A percentile compares a stretch with the other conserved stretches of the same genome.
phyloP scores from a whole-genome alignment of 306 rosid species.

The Morella rubra region DNA sequence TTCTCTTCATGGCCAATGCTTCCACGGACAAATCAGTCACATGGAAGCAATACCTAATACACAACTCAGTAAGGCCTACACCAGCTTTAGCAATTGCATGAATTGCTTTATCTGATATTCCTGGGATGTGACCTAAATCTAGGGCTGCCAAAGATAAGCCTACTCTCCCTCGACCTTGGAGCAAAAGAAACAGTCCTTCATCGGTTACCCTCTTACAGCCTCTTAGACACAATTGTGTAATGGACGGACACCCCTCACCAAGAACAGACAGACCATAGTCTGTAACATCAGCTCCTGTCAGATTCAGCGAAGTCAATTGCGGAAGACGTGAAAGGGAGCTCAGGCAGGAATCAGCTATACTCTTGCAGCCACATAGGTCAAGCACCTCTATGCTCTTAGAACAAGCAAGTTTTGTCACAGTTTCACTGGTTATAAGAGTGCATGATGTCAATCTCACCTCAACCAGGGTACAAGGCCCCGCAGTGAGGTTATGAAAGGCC shows the following conservation, averaged over 20 bases:
- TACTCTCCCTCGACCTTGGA: slow-evolving; percentile 30
- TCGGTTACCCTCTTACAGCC: slow-evolving; percentile 33
- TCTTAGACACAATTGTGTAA: slow-evolving; percentile 32
- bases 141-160: slow-evolving; percentile 27
- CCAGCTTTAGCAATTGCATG: slow-evolving; percentile 20
- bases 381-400: slow-evolving; percentile 28
- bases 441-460: slow-evolving; percentile 36
- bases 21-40: slow-evolving; percentile 28
- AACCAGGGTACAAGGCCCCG: slow-evolving; percentile 20
- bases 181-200: slow-evolving; percentile 28
- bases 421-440: slow-evolving; percentile 33
- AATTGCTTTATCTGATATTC: slow-evolving; percentile 33
- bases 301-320: slow-evolving; percentile 26
- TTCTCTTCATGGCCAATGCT: slow-evolving; percentile 31
- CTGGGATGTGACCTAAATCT: slow-evolving; percentile 35
- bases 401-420: slow-evolving; percentile 31
- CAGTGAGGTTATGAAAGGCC: slow-evolving; percentile 20
- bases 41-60: slow-evolving; percentile 29
- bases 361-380: slow-evolving; percentile 38
- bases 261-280: slow-evolving; percentile 31
- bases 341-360: slow-evolving; percentile 37
- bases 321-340: slow-evolving; percentile 21
- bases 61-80: slow-evolving; percentile 25
- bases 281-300: slow-evolving; percentile 29
- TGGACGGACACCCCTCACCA: slow-evolving; percentile 25